phyloP scores from a whole-genome alignment of 495 filamentous ascomycete genomes.

The Penicillium antarcticum region DNA sequence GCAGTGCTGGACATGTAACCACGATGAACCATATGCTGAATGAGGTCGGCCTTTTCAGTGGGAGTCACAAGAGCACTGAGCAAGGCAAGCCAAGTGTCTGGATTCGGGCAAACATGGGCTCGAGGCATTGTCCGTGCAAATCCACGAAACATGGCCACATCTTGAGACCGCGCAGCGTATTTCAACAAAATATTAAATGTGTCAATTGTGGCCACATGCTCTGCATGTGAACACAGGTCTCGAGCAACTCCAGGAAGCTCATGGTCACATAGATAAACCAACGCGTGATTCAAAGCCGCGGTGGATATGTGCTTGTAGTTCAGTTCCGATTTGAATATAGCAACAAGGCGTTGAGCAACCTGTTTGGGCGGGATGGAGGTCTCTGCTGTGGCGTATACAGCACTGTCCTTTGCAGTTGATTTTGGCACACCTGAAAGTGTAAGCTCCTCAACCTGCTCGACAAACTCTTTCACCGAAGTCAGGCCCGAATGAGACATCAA shows the following conservation, averaged over 20 bases:
- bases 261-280: constrained; percentile 34
- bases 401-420: not conserved
- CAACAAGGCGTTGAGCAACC: constrained; percentile 16
- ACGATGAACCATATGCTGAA: constrained; percentile 32
- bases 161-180: constrained; percentile 30
- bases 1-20: constrained; percentile 25
- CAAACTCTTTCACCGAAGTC: constrained; percentile 28
- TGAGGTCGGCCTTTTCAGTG: constrained; percentile 26
- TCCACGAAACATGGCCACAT: constrained; percentile 29
- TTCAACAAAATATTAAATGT: constrained; percentile 46
- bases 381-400: not conserved
- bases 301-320: constrained; percentile 32
- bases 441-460: constrained; percentile 34
- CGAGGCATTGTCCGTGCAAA: constrained; percentile 33
- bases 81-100: constrained; percentile 43
- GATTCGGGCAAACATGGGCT: constrained; percentile 34
- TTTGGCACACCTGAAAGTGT: constrained; percentile 2
- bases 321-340: constrained; percentile 21
- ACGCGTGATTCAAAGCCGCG: constrained; percentile 37
- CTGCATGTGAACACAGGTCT: constrained; percentile 24
- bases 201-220: constrained; percentile 36
- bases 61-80: constrained; percentile 30
- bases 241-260: constrained; percentile 26
- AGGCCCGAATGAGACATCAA: constrained; percentile 1
- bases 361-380: not conserved